A percentile compares a stretch with the other conserved stretches of the same genome.
phyloP scores from a whole-genome alignment of 1,284 basidiomycete species.

The Rhodotorula glutinis region DNA sequence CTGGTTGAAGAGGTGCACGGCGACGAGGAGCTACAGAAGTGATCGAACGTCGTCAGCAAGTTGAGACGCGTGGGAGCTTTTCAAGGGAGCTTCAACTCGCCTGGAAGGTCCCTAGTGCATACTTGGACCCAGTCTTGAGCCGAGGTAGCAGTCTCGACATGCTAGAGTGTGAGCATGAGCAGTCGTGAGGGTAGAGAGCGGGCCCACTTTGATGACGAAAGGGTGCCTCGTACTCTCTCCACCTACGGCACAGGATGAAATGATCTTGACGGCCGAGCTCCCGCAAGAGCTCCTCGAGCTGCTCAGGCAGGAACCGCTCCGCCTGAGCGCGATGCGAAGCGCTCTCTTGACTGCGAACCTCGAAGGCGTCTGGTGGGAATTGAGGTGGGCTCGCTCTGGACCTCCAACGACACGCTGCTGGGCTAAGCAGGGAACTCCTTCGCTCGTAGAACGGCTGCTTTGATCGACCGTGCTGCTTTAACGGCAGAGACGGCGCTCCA shows the following conservation, averaged over 20 bases:
- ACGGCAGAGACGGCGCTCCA: not conserved
- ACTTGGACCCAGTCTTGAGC: not conserved
- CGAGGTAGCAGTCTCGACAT: conserved; percentile 4
- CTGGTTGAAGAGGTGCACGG: conserved; percentile 41
- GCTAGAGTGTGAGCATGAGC: no score
- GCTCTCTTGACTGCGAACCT: not conserved
- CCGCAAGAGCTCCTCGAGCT: not conserved
- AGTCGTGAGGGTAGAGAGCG: no score
- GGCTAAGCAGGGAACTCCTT: not conserved
- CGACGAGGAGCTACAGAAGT: conserved; percentile 27
- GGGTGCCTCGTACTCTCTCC: not conserved
- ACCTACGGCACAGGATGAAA: not conserved
- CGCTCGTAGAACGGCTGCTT: conserved; percentile 1
- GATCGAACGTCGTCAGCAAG: no score
- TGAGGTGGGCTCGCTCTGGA: not conserved
- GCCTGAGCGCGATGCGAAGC: not conserved
- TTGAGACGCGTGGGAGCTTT: not conserved
- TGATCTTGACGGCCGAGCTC: not conserved
- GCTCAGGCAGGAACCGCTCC: not conserved
- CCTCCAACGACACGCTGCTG: not conserved
- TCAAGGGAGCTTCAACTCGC: not conserved
- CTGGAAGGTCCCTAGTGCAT: conserved; percentile 8
- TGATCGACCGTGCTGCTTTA: conserved; percentile 11
- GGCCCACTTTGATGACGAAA: no score
- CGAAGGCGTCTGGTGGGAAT: not conserved